Evolutionary conservation across 352 stramenopile genomes (phyloP), one percentile per base, ranked within the genome.

Genomic region (Chrysophaeum taylorii): DNA sequence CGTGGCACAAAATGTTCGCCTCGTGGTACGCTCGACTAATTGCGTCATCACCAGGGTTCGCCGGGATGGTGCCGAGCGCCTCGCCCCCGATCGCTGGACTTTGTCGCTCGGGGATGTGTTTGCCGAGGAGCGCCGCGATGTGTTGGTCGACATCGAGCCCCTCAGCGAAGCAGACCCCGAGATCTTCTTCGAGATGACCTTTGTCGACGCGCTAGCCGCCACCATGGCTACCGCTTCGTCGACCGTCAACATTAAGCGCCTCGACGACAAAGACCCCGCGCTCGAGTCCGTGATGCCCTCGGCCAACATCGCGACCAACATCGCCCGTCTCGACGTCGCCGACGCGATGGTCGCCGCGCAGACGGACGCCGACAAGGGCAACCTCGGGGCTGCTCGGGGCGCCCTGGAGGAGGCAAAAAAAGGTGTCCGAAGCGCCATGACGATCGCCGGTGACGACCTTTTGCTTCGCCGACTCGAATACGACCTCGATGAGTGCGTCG

Each of bases 1-100:
- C 48, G 82, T 86, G 29, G 83, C 80, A 31, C 81, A 89, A 57
- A 82, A 82, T 70, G 76, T 84, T 61, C 62, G 57, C 0, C 9
- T 89, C 21, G 75, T 75, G 4, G 76, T 86, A 48, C 62, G 39
- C 36, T 57, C 81, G 35, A 62, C 72, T 43, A 39, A 74, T 0
- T 71, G 75, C n/a, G 70, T 74, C 31, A 73, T 70, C 41, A 33
- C 29, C 25, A 16, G 21, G 21, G 45, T 62, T 23, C 43, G 48
- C 16, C 69, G 43, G 0, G 45, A 64, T 23, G 39, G 35, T 33
- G 45, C 25, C 12, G 12, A 61, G 25, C n/a, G 62, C 18, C 16
- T 37, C 35, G 18, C 35, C 15, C 31, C 53, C 37, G 48, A 68
- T 29, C 12, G 23, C n/a, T n/a, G 23, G 23, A 31, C 53, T 2